phyloP scores from a whole-genome alignment of 106 monocot genomes.

The Iris macrosiphon region DNA sequence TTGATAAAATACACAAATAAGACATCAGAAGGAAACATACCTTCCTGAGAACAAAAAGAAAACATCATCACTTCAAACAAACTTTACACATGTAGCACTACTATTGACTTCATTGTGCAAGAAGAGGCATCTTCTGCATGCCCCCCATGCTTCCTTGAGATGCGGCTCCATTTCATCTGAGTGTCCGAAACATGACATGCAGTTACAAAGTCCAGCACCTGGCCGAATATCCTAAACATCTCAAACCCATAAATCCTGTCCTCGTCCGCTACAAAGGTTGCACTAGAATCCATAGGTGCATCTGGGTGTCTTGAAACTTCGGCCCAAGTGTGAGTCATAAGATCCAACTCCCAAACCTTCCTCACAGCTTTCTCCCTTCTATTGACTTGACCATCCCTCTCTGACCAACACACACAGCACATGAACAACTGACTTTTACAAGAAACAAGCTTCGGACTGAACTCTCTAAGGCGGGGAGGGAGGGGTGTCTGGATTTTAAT shows the following conservation, averaged over 20 bases:
- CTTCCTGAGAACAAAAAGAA: too few species aligned
- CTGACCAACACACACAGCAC: slow-evolving; percentile 75
- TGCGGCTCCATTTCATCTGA: slow-evolving; percentile 39
- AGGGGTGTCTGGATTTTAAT: slow-evolving; percentile 33
- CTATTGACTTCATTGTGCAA: slow-evolving; percentile 41
- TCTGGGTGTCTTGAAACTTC: slow-evolving; percentile 81
- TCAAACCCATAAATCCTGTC: slow-evolving; percentile 70
- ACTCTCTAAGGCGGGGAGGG: slow-evolving; percentile 41
- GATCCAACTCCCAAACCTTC: slow-evolving; percentile 73
- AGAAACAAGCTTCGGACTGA: slow-evolving; percentile 56
- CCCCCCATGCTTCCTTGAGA: slow-evolving; percentile 48
- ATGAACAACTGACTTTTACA: slow-evolving; percentile 53
- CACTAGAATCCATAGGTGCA: slow-evolving; percentile 83
- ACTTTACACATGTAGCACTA: slow-evolving; percentile 14
- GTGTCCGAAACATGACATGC: slow-evolving; percentile 42
- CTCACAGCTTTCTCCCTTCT: slow-evolving; percentile 60
- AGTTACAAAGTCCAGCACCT: slow-evolving; percentile 72
- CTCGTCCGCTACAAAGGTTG: slow-evolving; percentile 37
- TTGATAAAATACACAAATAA: too few species aligned
- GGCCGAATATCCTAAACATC: slow-evolving; percentile 85
- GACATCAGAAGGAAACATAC: too few species aligned
- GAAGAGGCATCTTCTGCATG: slow-evolving; percentile 41
- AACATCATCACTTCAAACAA: not conserved
- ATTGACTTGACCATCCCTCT: slow-evolving; percentile 18
- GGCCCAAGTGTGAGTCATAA: slow-evolving; percentile 25